Conservation (phyloP, 169 alveolate genomes). For the Babesia divergens region DNA sequence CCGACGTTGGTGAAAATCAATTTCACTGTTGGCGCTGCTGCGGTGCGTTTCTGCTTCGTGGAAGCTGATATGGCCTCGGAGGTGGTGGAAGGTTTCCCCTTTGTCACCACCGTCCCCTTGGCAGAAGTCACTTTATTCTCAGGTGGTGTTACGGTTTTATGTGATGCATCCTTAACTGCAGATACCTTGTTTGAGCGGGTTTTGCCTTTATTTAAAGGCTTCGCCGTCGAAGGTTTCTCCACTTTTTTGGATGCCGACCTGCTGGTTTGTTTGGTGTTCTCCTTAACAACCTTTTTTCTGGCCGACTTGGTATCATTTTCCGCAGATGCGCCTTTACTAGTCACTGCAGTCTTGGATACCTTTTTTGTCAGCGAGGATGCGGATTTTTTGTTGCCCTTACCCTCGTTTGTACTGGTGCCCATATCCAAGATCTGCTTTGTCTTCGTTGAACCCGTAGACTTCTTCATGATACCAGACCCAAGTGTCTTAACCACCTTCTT, state of each 20-base stretch:
- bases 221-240: not conserved
- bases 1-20: constrained; percentile 33
- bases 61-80: not conserved
- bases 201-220: too few species aligned
- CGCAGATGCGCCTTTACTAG: not conserved
- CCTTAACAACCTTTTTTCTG: not conserved
- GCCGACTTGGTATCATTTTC: not conserved
- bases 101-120: not conserved
- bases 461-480: constrained; percentile 3
- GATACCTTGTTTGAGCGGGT: not conserved
- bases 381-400: not conserved
- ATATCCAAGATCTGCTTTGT: not conserved
- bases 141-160: too few species aligned
- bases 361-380: not conserved
- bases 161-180: not conserved
- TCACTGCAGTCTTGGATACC: not conserved
- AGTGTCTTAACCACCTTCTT: constrained; percentile 28
- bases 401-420: not conserved
- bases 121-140: not conserved
- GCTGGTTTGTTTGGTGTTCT: too few species aligned
- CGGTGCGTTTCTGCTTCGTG: not conserved
- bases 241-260: not conserved
- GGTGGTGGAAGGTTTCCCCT: not conserved
- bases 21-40: not conserved
- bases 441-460: not conserved